A percentile compares a stretch with the other conserved stretches of the same genome.
These are phyloP conservation scores for Citrus trifoliata DNA, from an alignment of 345 rosid species.

Conservation along the genomic window DNA sequence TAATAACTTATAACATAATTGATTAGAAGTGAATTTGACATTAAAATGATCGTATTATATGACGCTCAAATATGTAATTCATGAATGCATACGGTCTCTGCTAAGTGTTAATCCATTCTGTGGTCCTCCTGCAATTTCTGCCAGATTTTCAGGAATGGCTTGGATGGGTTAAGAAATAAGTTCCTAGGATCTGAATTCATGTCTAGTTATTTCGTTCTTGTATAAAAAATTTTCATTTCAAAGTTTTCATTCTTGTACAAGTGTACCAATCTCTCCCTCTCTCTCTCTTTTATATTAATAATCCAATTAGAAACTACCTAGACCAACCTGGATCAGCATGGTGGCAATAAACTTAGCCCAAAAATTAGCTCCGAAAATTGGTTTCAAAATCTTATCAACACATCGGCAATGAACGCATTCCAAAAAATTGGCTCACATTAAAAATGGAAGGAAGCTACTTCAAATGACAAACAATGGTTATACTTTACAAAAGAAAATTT, in stretches of 20 bases:
- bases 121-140: neutral
- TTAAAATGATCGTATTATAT: neutral
- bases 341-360: too few relatives aligned
- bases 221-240: neutral
- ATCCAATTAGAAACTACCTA: too few relatives aligned
- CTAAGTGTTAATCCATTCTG: conserved; percentile 4
- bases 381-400: too few relatives aligned
- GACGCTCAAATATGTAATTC: neutral
- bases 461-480: too few relatives aligned
- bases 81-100: neutral
- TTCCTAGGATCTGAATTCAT: neutral
- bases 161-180: neutral
- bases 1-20: conserved; percentile 9
- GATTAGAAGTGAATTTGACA: neutral
- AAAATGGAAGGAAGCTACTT: too few relatives aligned
- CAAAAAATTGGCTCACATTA: too few relatives aligned
- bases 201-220: neutral
- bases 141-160: neutral
- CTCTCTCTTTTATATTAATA: too few relatives aligned
- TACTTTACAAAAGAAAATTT: neutral
- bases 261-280: too few relatives aligned
- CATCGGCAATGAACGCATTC: too few relatives aligned
- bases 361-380: too few relatives aligned
- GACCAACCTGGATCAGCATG: too few relatives aligned
- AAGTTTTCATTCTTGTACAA: neutral